These are phyloP conservation scores for Podospora comata DNA, from an alignment of 495 filamentous ascomycete species.

Conservation along the genomic window DNA sequence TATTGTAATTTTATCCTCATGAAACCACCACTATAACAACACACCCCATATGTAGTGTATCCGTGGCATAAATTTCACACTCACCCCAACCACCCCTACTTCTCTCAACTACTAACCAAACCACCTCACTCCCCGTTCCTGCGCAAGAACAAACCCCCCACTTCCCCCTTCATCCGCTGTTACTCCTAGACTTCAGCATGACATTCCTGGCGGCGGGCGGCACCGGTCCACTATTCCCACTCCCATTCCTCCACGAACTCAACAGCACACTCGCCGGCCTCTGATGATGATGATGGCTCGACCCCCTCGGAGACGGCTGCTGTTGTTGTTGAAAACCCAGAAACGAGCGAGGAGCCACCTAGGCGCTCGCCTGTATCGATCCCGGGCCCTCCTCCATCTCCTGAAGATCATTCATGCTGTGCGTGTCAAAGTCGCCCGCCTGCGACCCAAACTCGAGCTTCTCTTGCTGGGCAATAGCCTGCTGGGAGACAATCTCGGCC, in stretches of 20 bases:
- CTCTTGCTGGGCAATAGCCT: conserved; percentile 91
- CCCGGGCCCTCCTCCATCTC: conserved; percentile 43
- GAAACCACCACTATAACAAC: neutral
- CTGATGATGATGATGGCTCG: neutral
- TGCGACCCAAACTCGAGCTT: conserved; percentile 58
- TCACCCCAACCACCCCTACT: neutral
- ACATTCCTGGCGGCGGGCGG: conserved; percentile 2
- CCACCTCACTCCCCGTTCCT: neutral
- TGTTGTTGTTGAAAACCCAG: conserved; percentile 5
- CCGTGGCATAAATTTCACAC: neutral
- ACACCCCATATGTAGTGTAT: neutral
- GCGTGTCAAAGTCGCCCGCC: conserved; percentile 41
- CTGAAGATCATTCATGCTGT: conserved; percentile 35
- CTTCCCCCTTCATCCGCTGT: conserved; percentile 2
- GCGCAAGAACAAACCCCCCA: neutral
- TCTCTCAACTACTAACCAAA: neutral
- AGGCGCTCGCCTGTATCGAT: conserved; percentile 31
- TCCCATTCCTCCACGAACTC: conserved; percentile 22
- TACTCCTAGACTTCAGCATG: conserved; percentile 14
- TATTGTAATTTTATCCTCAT: neutral
- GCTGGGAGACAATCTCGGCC: conserved; percentile 94
- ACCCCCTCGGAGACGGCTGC: neutral
- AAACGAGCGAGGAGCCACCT: conserved; percentile 26
- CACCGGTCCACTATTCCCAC: neutral
- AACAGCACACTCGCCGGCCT: conserved; percentile 22